These are phyloP conservation scores for Paulownia fortunei DNA, from an alignment of 257 asterid species.

Conservation along the genomic window DNA sequence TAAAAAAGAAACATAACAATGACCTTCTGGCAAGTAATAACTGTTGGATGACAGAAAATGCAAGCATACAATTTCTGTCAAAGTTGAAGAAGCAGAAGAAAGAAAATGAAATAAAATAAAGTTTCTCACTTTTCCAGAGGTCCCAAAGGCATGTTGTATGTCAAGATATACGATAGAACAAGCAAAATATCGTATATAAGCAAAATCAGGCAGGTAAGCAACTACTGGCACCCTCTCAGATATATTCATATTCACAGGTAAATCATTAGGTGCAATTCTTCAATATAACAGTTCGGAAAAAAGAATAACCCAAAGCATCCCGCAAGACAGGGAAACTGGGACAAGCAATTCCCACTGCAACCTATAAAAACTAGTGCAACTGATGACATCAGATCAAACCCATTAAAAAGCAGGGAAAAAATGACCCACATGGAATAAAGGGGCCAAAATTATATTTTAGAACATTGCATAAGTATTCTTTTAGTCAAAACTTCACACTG, in stretches of 20 bases:
- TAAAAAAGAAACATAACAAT: not conserved
- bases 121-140: not conserved
- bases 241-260: not conserved
- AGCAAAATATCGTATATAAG: too few relatives aligned
- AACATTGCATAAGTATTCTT: not conserved
- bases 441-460: not conserved
- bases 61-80: not conserved
- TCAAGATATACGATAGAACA: not conserved
- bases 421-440: not conserved
- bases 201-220: not conserved
- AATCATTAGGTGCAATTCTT: not conserved
- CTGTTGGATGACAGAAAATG: not conserved
- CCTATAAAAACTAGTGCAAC: not conserved
- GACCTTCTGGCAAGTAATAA: not conserved
- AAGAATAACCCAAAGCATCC: not conserved
- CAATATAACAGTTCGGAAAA: not conserved
- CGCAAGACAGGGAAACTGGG: too few relatives aligned
- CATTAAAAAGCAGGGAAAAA: not conserved
- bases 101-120: not conserved
- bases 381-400: not conserved
- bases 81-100: not conserved
- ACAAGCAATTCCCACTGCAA: not conserved
- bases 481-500: not conserved
- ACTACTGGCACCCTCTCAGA: not conserved
- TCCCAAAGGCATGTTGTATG: not conserved